phyloP scores from a whole-genome alignment of 2,329 filamentous ascomycete genomes.

The Helicocarpus griseus region DNA sequence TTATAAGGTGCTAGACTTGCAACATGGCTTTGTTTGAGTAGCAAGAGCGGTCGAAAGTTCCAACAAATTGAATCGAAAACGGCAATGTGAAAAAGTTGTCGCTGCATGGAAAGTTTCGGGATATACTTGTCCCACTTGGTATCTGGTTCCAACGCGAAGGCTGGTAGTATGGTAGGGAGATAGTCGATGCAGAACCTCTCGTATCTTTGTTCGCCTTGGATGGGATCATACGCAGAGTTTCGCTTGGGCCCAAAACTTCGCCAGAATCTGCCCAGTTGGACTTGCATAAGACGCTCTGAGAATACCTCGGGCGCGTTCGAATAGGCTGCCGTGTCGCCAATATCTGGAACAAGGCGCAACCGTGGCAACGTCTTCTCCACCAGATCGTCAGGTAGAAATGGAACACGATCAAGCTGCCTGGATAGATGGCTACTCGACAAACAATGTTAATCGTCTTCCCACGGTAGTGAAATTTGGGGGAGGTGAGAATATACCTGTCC shows the following conservation, averaged over 20 bases:
- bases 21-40: neutral
- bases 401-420: neutral
- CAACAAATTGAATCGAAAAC: slow-evolving; percentile 2
- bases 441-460: neutral
- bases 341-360: neutral
- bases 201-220: neutral
- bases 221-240: neutral
- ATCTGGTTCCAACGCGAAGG: slow-evolving; percentile 1
- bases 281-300: neutral
- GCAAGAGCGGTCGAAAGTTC: neutral
- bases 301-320: neutral
- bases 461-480: neutral
- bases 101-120: slow-evolving; percentile 2
- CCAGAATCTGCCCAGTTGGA: neutral
- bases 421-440: neutral
- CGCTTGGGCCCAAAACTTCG: neutral
- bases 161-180: neutral
- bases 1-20: slow-evolving; percentile 1
- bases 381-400: neutral
- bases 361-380: neutral
- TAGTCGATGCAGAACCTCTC: neutral
- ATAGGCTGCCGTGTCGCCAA: neutral
- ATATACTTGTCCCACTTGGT: neutral
- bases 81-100: slow-evolving; percentile 1
- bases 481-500: neutral